Conservation (phyloP, 148 eudicot genomes). For the Camellia japonica region DNA sequence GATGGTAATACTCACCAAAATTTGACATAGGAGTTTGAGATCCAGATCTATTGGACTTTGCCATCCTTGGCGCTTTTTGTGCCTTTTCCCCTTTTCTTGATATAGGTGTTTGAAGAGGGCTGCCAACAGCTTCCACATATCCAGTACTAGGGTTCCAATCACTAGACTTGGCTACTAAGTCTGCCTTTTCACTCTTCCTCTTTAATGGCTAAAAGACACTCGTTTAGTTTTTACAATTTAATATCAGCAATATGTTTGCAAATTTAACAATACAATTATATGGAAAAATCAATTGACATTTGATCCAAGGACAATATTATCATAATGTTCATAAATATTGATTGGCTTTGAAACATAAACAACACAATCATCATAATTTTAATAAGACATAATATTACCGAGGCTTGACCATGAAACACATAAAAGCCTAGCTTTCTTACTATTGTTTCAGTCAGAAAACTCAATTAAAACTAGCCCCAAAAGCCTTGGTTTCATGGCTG, state of each 20-base stretch:
- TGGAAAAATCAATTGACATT: background rate
- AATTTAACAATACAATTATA: background rate
- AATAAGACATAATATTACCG: background rate
- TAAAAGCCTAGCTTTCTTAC: no score
- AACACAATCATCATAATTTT: background rate
- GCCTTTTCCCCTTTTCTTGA: constrained; percentile 66
- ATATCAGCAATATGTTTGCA: constrained; percentile 18
- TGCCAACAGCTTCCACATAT: constrained; percentile 43
- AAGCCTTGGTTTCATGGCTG: no score
- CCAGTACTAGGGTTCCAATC: constrained; percentile 46
- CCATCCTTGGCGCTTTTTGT: constrained; percentile 52
- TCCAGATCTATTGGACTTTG: constrained; percentile 48
- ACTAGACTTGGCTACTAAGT: constrained; percentile 45
- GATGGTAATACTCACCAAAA: constrained; percentile 47
- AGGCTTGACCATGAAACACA: background rate
- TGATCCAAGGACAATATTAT: background rate
- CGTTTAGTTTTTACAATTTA: constrained; percentile 4
- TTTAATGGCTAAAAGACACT: constrained; percentile 52
- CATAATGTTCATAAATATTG: background rate
- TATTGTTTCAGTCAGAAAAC: no score
- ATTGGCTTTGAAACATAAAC: background rate
- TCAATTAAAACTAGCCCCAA: no score
- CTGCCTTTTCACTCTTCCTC: constrained; percentile 57
- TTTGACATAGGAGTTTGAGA: constrained; percentile 59
- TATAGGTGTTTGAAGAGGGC: constrained; percentile 65